Evolutionary conservation across 495 filamentous ascomycete genomes (phyloP), one percentile per base, ranked within the genome.

Genomic region (Trichocladium uniseriatum): DNA sequence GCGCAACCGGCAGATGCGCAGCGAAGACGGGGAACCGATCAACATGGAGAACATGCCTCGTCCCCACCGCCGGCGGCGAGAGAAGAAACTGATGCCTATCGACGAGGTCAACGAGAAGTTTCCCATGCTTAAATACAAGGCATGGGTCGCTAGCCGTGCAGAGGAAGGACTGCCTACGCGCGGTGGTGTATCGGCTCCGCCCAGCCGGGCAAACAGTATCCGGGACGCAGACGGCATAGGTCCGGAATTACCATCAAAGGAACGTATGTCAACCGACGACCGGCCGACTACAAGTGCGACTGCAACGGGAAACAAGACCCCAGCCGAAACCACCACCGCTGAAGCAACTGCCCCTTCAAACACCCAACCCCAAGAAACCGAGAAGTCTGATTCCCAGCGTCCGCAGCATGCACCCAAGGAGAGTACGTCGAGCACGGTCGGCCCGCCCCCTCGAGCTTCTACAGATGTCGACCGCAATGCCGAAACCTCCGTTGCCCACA

Each of bases 91-190:
- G 52, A 96, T 99, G 94, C 84, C 86, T 3, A 94, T 96, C 81
- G 92, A 99, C 43, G 92, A 99, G 65, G 92, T 97, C 36, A 96
- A 99, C 61, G 89, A 94, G 57, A 84, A 92, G 51, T 97, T 99
- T 60, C 94, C 92, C 0, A 77, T 95, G 59, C 80, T 80, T 38
- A 97, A 97, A 67, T 99, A 99, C 70, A 97, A 97, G 70, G 78
- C 77, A 42, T 99, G 94, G 92, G 81, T 90, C 48, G 78, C 88
- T 11, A 78, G 78, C 32, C 84, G 94, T 47, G 90, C 87, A 51
- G 75, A 79, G 34, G 80, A 90, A 70, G 94, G 90, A 24, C 69
- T 96, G 38, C 81, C 92, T 20, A 83, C 87, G 19, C 76, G 83
- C 52, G 91, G 90, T 28, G 92, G 94, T 28, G 84, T 98, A 45